Evolutionary conservation across 192 early-diverging fungal genomes (phyloP).

Genomic region (Coemansia sp.): DNA sequence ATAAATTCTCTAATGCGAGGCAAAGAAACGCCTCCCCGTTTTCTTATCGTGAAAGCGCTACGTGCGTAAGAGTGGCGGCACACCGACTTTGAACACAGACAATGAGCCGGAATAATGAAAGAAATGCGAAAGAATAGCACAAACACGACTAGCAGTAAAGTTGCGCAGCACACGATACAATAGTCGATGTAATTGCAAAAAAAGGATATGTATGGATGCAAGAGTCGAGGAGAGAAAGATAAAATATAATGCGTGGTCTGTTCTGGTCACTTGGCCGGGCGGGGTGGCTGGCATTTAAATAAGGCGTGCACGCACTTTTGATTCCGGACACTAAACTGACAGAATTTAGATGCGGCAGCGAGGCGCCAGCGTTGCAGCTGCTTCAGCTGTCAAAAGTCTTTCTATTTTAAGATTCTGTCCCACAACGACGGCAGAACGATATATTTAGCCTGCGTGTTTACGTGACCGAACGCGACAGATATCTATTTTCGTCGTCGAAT

Average conservation of each 20-base stretch:
- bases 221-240: background rate
- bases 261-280: no score
- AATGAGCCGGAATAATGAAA: background rate
- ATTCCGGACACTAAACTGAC: background rate
- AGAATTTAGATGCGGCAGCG: background rate
- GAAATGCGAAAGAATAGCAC: background rate
- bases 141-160: background rate
- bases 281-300: no score
- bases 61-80: background rate
- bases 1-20: background rate
- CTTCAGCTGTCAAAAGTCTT: background rate
- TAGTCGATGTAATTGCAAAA: background rate
- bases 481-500: no score
- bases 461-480: no score
- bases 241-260: background rate
- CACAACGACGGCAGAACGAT: background rate
- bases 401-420: background rate
- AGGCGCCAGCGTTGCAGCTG: background rate
- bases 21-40: background rate
- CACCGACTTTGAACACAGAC: background rate
- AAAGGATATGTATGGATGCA: background rate
- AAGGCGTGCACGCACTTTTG: background rate
- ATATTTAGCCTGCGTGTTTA: background rate
- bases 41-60: background rate
- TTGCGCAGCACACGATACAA: background rate